Percentiles rank a stretch among this genome's conserved stretches.
phyloP scores from a whole-genome alignment of 257 asterid genomes.

The Eucommia ulmoides region DNA sequence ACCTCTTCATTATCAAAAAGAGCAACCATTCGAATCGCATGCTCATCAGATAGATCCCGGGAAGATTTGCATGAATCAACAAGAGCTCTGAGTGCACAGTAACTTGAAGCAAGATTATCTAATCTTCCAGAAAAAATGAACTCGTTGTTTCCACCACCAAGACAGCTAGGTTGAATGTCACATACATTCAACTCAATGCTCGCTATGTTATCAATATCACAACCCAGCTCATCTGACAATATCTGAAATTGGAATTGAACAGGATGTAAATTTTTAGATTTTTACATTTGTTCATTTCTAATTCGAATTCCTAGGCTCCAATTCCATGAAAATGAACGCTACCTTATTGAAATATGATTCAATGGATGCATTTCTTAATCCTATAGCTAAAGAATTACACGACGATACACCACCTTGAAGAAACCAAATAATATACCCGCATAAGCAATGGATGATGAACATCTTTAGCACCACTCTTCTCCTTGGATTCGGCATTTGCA shows the following conservation, averaged over 20 bases:
- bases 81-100: slow-evolving; percentile 94
- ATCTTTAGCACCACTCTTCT: slow-evolving; percentile 33
- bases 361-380: too few relatives aligned
- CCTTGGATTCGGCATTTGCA: slow-evolving; percentile 36
- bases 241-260: slow-evolving; percentile 36
- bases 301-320: too few relatives aligned
- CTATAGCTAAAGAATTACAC: too few relatives aligned
- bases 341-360: too few relatives aligned
- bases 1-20: slow-evolving; percentile 98
- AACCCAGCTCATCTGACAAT: slow-evolving; percentile 79
- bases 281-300: too few relatives aligned
- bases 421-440: slow-evolving; percentile 47
- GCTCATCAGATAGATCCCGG: slow-evolving; percentile 60
- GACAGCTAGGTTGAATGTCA: slow-evolving; percentile 97
- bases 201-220: slow-evolving; percentile 68
- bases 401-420: slow-evolving; percentile 7
- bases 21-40: slow-evolving; percentile 80
- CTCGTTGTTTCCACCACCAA: slow-evolving; percentile 94
- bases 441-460: slow-evolving; percentile 75
- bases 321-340: too few relatives aligned
- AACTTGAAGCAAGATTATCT: slow-evolving; percentile 96
- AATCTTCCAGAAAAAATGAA: slow-evolving; percentile 96
- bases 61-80: slow-evolving; percentile 66
- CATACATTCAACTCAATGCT: slow-evolving; percentile 85
- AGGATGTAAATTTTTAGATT: too few relatives aligned